Evolutionary conservation across 768 basidiomycete genomes (phyloP).

Genomic region (Rhizopogon roseolus): DNA sequence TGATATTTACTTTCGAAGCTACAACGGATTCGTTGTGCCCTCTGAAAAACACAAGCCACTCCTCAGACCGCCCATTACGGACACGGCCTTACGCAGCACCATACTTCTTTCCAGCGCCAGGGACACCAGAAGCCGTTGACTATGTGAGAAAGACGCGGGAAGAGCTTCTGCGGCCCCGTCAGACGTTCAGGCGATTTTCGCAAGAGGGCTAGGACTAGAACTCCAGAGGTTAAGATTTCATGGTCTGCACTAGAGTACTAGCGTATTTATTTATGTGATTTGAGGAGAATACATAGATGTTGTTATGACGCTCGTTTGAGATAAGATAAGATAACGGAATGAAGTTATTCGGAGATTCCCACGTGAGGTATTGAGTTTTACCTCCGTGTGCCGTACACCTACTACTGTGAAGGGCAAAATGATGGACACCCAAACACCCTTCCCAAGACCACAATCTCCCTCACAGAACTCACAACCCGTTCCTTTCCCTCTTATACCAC

Average conservation of each 20-base stretch:
- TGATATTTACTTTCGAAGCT: background rate
- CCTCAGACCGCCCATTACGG: constrained; percentile 22
- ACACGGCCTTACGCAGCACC: constrained; percentile 64
- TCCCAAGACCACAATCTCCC: constrained; percentile 8
- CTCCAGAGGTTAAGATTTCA: background rate
- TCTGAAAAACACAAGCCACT: background rate
- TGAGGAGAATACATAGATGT: too few relatives aligned
- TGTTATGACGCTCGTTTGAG: background rate
- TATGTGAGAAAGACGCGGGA: constrained; percentile 23
- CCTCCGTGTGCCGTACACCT: constrained; percentile 10
- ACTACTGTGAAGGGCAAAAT: constrained; percentile 7
- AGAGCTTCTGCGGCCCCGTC: constrained; percentile 8
- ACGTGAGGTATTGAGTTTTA: constrained; percentile 3
- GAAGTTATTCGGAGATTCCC: constrained; percentile 1
- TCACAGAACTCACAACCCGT: constrained; percentile 2
- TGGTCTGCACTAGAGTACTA: background rate
- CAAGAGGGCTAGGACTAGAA: background rate
- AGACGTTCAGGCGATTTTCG: background rate
- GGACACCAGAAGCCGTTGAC: constrained; percentile 28
- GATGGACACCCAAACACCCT: constrained; percentile 12
- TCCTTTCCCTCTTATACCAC: constrained; percentile 1
- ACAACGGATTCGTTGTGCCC: background rate
- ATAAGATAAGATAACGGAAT: constrained; percentile 1
- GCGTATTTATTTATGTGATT: too few relatives aligned
- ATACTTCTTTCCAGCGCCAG: constrained; percentile 54